Evolutionary conservation across 1,139 yeast genomes (phyloP), one percentile per base, ranked within the genome.

Genomic region (Candida neerlandica): DNA sequence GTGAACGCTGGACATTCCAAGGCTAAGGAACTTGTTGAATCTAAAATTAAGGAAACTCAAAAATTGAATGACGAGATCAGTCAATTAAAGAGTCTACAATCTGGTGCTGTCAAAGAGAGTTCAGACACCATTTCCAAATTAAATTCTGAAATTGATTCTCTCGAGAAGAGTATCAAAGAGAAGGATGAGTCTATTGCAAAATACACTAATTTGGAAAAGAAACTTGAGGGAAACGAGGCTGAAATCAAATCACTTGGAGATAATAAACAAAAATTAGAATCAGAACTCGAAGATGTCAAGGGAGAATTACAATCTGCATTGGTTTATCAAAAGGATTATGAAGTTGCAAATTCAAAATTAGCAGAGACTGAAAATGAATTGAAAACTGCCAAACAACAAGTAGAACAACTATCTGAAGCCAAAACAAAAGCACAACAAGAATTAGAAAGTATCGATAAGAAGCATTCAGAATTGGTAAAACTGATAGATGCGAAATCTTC

Each of bases 11-110:
- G 44, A 18, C 46, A 45, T 16, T 35, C 37, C 2, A 43, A 46
- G 11, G 35, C 44, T 9, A 44, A 42, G 14, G 41, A 26, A 4
- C 21, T 39, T 7, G 38, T 54, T 5, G 32, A 49, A 18, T 44
- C 40, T 10, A 51, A 48, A 23, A 11, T 32, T 11, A 18, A 30
- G 14, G 53, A 48, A 39, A 42, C 46, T 41, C 27, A 61, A 2
- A 52, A 47, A 33, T 55, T 73, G 18, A 73, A 70, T 49, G 70
- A 61, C 27, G 43, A 32, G 6, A 27, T 46, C 15, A 41, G 39
- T 34, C 41, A 41, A 12, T 41, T 47, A 32, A 46, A 45, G 29
- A 39, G 18, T 12, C 40, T 39, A 11, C 39, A 45, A 14, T 42
- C 27, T 27, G 38, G 23, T 18, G 33, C 37, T n/a, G 15, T 19